Base-by-base conservation (phyloP, 2,329 filamentous ascomycete species). In the Arthrobotrys musiformis region DNA sequence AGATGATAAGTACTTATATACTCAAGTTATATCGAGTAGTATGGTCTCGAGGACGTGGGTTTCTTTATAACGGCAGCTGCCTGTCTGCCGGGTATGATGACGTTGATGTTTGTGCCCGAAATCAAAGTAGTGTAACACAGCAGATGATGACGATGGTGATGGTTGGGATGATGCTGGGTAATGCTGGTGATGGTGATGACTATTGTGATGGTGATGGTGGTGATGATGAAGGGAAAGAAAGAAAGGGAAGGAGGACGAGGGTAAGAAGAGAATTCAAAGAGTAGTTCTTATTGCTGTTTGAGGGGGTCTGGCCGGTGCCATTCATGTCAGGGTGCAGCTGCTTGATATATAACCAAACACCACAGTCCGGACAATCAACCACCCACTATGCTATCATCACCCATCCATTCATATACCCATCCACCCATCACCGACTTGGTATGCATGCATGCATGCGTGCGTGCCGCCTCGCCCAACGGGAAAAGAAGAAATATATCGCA, bases 291-390 rank as follows among this genome's bases (percentile, higher is more conserved):
- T 56, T 35, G n/a, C 50, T 9, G 61, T 64, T 66, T 66, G 37
- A 52, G 42, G 66, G 64, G 66, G 33, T 42, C 50, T 46, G 52
- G 40, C 62, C 11, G 19, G 44, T 35, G 48, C 17, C 64, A 69
- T 46, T 52, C 40, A 56, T 44, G 56, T 63, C 63, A 62, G 67
- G 67, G 56, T 70, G 67, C 67, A 63, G 67, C 19, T 54, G 13
- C 67, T 70, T 46, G 56, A 70, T 28, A 62, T 68, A 56, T 68
- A 68, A 42, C 62, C 63, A 68, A 58, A 62, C 58, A 46, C 56
- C 40, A 44, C 4, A 33, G 9, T 9, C 4, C 13, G 13, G 17
- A n/a, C 37, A 40, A 40, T n/a, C 37, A 40, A n/a, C 1, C 37
- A 40, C n/a, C n/a, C n/a, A n/a, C n/a, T n/a, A n/a, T n/a, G n/a